Conservation (phyloP, 1,284 basidiomycete genomes). For the Butyriboletus appendiculatus region DNA sequence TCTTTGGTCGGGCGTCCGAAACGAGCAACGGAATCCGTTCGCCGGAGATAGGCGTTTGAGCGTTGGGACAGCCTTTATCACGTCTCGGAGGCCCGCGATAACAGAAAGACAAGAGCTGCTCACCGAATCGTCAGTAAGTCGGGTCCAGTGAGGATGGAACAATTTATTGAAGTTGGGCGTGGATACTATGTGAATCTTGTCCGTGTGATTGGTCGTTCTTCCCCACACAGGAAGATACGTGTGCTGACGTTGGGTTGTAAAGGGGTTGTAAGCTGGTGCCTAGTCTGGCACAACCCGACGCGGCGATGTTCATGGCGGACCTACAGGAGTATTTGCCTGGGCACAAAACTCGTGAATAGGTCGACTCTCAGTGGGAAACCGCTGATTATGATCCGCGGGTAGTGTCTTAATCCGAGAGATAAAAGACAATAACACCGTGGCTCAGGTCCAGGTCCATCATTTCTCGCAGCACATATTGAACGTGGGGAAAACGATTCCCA, state of each 20-base stretch:
- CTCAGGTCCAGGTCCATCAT: background rate
- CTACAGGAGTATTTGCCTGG: background rate
- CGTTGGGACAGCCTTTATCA: background rate
- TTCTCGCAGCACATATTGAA: background rate
- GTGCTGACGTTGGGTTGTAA: background rate
- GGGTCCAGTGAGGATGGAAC: background rate
- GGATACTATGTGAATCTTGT: background rate
- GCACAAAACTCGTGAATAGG: background rate
- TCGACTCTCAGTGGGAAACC: background rate
- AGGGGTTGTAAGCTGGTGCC: background rate
- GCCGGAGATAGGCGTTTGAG: background rate
- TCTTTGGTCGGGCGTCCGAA: background rate
- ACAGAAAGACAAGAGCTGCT: background rate
- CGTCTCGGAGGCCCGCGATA: constrained; percentile 11
- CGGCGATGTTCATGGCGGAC: background rate
- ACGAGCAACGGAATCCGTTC: no score
- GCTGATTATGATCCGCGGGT: background rate
- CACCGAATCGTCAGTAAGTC: background rate
- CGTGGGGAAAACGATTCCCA: background rate
- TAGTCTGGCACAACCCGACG: background rate
- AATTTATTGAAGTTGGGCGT: background rate
- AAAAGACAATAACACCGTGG: background rate
- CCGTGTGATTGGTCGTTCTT: background rate
- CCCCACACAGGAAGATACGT: background rate
- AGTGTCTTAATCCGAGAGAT: background rate